Base-by-base conservation (phyloP, 1,139 yeast species). In the Casaregolazyma lundiana region DNA sequence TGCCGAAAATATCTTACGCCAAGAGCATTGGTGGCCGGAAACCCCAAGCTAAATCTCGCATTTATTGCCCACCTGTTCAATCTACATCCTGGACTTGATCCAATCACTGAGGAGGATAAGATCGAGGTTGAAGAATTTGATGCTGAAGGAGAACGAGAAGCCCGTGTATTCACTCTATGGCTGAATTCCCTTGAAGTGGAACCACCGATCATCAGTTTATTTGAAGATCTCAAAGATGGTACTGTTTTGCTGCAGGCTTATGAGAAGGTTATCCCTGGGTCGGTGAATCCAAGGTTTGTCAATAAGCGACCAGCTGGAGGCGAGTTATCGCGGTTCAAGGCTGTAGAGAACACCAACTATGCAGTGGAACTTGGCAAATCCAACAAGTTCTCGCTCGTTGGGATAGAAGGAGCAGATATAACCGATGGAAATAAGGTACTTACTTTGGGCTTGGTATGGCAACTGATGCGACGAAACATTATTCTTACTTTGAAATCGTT, bases 91-190 rank as follows among this genome's bases (percentile, higher is more conserved):
- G 97, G 98, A 44, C 77, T 92, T 59, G 97, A 89, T 53, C 97
- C 98, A 52, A 79, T 92, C 55, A 95, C 88, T 62, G 98, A 92
- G 67, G 79, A 76, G 51, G 98, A 92, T 65, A 84, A 81, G 60
- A 86, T 90, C 58, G 92, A 84, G 65, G 65, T 71, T 42, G 85
- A 80, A 62, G 98, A 89, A 57, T 92, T 94, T 61, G 99, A 92
- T 65, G 98, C 98, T 15, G 98, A 94, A 70, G 99, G 99, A 53
- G 99, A 92, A 71, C 84, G 98, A 71, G 99, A 92, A 71, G 98
- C 98, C 1, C 81, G 99, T 65, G 99, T 92, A 4, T 92, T 92
- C 69, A 94, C 98, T 9, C 73, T 92, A 59, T 92, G 98, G 98
- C 79, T 92, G 63, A 92, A 92, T 68, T 88, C 97, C 1, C 77